Base-by-base conservation (phyloP, 768 basidiomycete genomes). In the Tephrocybe sp. region DNA sequence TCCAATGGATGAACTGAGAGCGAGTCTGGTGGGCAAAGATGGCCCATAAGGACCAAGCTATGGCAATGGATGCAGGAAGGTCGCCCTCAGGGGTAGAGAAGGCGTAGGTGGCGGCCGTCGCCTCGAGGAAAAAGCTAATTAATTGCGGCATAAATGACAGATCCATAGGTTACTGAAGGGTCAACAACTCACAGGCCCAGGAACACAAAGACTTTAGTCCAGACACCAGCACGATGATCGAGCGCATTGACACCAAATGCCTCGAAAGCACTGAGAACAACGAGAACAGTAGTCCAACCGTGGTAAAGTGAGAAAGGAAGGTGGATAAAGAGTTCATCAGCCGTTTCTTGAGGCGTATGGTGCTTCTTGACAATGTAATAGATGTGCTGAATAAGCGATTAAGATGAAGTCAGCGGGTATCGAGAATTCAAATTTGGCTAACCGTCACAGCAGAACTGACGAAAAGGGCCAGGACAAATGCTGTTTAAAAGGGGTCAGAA, bases 281-380 rank as follows among this genome's bases (percentile, higher is more conserved):
- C 83, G 46, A 91, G 80, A 52, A 93, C 83, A 48, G 90, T 91
- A 10, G 85, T 89, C 89, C 90, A 92, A 33, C 93, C 95, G 62
- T 97, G 93, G 71, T 89, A 97, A 42, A 98, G 83, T 2, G 90
- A 94, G 80, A 98, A 98, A 2, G 97, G 97, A 14, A 97, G 84
- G 68, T 98, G 94, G 39, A 98, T 78, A 54, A 96, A 94, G 55
- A 95, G 66, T 68, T 97, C 94, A 55, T 96, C 93, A 17, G 75
- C 74, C 39, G 77, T 58, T 53, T 64, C 79, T 60, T 87, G 76
- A 22, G 89, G 71, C 22, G 76, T 67, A 65, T 93, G 84, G 55
- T 83, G 79, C 70, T 93, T 92, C 79, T 96, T 95, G 64, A 98
- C 87, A 52, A 90, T 73, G 65, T 95, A 98, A 74, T 98, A 97